phyloP scores from a whole-genome alignment of 2,329 filamentous ascomycete species.

The Fusarium torreyae region DNA sequence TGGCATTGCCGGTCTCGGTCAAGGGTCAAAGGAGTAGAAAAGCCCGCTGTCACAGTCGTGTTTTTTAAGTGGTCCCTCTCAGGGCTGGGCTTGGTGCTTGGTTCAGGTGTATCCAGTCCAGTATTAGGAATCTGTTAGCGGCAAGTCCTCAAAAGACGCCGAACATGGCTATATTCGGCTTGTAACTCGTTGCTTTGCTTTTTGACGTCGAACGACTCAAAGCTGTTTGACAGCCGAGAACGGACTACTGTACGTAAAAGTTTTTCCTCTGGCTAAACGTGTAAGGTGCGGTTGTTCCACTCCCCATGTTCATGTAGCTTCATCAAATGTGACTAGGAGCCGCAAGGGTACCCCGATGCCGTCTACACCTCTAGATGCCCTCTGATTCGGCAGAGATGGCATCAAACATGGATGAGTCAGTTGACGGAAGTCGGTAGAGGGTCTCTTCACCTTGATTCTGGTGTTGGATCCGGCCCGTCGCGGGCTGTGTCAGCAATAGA shows the following conservation, averaged over 20 bases:
- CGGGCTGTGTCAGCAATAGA: constrained; percentile 34
- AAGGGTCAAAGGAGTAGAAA: constrained; percentile 31
- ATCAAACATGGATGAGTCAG: constrained; percentile 45
- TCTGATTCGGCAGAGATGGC: constrained; percentile 37
- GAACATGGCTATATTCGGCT: constrained; percentile 27
- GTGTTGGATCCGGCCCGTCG: constrained; percentile 48
- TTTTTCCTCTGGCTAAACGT: constrained; percentile 32
- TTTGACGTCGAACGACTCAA: constrained; percentile 25
- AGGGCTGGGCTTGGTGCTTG: constrained; percentile 28
- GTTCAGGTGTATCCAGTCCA: constrained; percentile 5
- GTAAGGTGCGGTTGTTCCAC: constrained; percentile 20
- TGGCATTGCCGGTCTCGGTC: constrained; percentile 46
- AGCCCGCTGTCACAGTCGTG: constrained; percentile 10
- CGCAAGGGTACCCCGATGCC: constrained; percentile 41
- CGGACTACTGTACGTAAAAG: constrained; percentile 35
- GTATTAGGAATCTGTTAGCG: constrained; percentile 28
- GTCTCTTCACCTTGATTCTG: constrained; percentile 35
- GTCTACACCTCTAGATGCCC: constrained; percentile 9
- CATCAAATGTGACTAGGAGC: constrained; percentile 27
- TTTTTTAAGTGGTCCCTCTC: constrained; percentile 36
- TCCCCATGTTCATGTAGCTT: constrained; percentile 28
- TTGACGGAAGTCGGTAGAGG: constrained; percentile 46
- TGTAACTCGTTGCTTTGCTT: constrained; percentile 19
- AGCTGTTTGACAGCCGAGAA: constrained; percentile 37
- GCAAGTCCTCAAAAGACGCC: constrained; percentile 25